phyloP scores from a whole-genome alignment of 129 eudicot species.

The Glebionis coronaria region DNA sequence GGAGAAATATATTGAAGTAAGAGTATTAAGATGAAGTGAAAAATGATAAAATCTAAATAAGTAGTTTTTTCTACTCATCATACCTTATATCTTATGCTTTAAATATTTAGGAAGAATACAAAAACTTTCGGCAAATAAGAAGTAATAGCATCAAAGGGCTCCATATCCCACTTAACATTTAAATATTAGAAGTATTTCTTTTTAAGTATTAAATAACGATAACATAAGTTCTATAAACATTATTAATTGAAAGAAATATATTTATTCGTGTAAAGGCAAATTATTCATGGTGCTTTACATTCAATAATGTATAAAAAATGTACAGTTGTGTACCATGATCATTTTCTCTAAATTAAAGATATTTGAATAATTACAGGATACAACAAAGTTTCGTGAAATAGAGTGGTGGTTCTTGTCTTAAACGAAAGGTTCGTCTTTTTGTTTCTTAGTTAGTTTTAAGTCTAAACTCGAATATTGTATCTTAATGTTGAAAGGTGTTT shows the following conservation, averaged over 20 bases:
- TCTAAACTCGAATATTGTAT: no score
- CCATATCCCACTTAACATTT: slow-evolving; percentile 32
- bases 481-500: no score
- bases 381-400: no score
- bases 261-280: not conserved
- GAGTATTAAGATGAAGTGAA: no score
- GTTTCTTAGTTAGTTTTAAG: no score
- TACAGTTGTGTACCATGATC: not conserved
- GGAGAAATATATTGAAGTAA: no score
- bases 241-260: no score
- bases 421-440: no score
- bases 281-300: not conserved
- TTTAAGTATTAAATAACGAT: slow-evolving; percentile 5
- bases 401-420: no score
- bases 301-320: not conserved
- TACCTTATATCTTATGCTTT: no score
- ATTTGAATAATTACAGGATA: not conserved
- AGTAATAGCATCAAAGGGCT: slow-evolving; percentile 13
- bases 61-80: no score
- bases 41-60: no score
- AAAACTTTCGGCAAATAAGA: slow-evolving; percentile 8
- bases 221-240: not conserved
- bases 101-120: slow-evolving; percentile 10
- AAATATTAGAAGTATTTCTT: slow-evolving; percentile 7
- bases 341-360: not conserved